Percentiles rank a stretch among this genome's conserved stretches.
Evolutionary conservation across 164 flowering plant genomes (phyloP).

Genomic region (Akebia trifoliata): DNA sequence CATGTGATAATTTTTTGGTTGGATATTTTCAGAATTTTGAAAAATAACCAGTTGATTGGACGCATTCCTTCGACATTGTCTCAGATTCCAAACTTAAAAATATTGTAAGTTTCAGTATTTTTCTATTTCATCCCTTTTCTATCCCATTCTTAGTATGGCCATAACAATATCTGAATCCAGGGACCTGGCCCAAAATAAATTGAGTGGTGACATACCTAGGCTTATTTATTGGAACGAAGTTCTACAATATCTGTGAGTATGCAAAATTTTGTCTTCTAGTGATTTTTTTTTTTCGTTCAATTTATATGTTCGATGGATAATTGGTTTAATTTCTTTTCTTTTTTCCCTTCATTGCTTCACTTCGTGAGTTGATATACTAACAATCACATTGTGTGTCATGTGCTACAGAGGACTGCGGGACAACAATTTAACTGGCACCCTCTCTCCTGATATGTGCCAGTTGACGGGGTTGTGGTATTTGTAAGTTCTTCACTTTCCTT

Average conservation of each 20-base stretch:
- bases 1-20: too few relatives aligned
- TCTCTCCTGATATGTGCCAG: constrained; percentile 95
- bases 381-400: too few relatives aligned
- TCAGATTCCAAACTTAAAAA: constrained; percentile 90
- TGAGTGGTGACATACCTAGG: constrained; percentile 92
- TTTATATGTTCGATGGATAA: background rate
- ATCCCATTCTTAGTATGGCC: too few relatives aligned
- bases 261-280: background rate
- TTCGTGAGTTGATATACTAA: too few relatives aligned
- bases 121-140: background rate
- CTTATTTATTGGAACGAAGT: constrained; percentile 98
- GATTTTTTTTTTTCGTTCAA: background rate
- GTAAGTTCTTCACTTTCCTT: constrained; percentile 73
- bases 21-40: constrained; percentile 50
- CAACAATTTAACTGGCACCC: constrained; percentile 74
- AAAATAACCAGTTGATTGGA: constrained; percentile 82
- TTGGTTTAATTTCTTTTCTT: too few relatives aligned
- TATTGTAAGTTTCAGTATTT: constrained; percentile 47
- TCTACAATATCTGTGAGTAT: constrained; percentile 81
- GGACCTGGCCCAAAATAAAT: constrained; percentile 80
- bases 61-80: constrained; percentile 94
- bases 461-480: constrained; percentile 94
- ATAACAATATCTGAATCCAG: constrained; percentile 43
- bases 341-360: too few relatives aligned
- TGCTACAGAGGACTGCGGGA: constrained; percentile 75